A percentile compares a stretch with the other conserved stretches of the same genome.
phyloP scores from a whole-genome alignment of 768 basidiomycete species.

The Boletus sensibilis region DNA sequence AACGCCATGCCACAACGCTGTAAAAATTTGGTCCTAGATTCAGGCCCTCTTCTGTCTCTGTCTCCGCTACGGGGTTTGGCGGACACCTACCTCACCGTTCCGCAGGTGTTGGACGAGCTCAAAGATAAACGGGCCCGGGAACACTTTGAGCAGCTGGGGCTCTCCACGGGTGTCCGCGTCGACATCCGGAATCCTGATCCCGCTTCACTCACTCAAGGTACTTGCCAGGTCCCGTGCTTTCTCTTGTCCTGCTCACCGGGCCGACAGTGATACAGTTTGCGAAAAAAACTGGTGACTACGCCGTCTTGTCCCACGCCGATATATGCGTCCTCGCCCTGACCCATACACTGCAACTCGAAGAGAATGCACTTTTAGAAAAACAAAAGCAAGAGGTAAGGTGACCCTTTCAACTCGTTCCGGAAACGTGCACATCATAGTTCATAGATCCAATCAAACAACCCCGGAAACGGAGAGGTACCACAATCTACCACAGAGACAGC shows the following conservation, averaged over 20 bases:
- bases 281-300: constrained; percentile 94
- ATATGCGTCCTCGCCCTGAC: constrained; percentile 88
- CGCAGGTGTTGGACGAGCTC: constrained; percentile 86
- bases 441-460: constrained; percentile 8
- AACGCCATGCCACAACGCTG: constrained; percentile 47
- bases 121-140: constrained; percentile 86
- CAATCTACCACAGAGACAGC: neutral
- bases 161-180: constrained; percentile 74
- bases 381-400: constrained; percentile 31
- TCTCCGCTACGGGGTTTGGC: constrained; percentile 90
- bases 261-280: constrained; percentile 81
- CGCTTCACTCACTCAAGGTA: constrained; percentile 63
- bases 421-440: neutral
- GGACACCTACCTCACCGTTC: constrained; percentile 80
- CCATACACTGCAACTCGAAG: constrained; percentile 66
- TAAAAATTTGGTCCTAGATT: constrained; percentile 86
- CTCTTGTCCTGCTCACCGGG: constrained; percentile 14
- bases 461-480: neutral
- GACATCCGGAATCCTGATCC: constrained; percentile 69
- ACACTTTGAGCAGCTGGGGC: constrained; percentile 76
- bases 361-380: constrained; percentile 30
- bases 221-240: constrained; percentile 16
- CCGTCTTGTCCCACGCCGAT: constrained; percentile 90
- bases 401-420: constrained; percentile 1
- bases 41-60: constrained; percentile 87